A percentile compares a stretch with the other conserved stretches of the same genome.
Conservation (phyloP, 371 early-diverging fungal genomes). For the Caulochytrium protostelioides region DNA sequence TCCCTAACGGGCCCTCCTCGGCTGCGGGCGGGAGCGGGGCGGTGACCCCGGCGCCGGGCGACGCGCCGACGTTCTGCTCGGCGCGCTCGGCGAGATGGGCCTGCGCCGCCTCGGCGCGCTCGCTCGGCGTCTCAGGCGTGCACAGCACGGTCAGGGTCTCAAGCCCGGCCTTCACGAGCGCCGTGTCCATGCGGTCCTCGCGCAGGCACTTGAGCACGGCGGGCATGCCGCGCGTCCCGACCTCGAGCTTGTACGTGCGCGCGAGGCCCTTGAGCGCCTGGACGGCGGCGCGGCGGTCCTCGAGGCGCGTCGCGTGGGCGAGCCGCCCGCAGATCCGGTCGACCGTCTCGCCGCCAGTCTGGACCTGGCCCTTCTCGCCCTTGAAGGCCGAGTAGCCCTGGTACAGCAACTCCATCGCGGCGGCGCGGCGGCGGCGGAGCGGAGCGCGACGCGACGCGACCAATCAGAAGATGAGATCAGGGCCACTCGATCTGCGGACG, state of each 20-base stretch:
- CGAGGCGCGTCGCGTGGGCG: slow-evolving; percentile 54
- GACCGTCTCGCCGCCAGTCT: slow-evolving; percentile 62
- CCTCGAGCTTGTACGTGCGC: slow-evolving; percentile 53
- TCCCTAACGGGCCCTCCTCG: slow-evolving; percentile 9
- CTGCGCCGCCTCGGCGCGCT: neutral
- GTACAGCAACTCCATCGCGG: slow-evolving; percentile 51
- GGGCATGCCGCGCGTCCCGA: slow-evolving; percentile 53
- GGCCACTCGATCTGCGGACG: too few relatives aligned
- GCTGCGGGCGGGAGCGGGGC: neutral
- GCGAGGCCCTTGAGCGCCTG: slow-evolving; percentile 64
- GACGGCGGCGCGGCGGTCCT: slow-evolving; percentile 74
- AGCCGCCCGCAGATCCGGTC: slow-evolving; percentile 67
- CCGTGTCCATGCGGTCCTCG: slow-evolving; percentile 56
- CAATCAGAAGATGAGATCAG: too few relatives aligned
- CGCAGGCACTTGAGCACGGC: slow-evolving; percentile 49
- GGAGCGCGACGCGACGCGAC: too few relatives aligned
- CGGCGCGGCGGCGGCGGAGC: neutral
- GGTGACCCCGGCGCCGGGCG: neutral
- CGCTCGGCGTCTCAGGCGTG: slow-evolving; percentile 18
- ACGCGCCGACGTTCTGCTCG: neutral
- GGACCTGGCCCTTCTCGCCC: slow-evolving; percentile 54
- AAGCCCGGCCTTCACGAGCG: slow-evolving; percentile 55
- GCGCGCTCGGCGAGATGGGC: neutral
- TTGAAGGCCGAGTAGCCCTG: slow-evolving; percentile 52
- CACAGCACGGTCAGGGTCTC: slow-evolving; percentile 66